phyloP scores from a whole-genome alignment of 257 asterid species.

The Hygrophila difformis region DNA sequence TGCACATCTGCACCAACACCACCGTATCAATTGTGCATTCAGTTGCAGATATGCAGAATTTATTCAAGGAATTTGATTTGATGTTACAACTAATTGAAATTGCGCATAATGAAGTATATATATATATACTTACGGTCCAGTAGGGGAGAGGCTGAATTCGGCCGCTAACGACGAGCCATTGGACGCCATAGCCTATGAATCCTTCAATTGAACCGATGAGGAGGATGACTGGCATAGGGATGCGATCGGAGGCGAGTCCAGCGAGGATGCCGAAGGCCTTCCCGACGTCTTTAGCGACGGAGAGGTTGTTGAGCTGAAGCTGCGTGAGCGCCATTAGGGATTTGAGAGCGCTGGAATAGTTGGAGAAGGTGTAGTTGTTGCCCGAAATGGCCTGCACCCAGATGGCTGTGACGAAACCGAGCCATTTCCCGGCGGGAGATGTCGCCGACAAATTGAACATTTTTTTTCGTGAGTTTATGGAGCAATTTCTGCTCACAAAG shows the following conservation, averaged over 20 bases:
- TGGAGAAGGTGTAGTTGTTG: conserved; percentile 89
- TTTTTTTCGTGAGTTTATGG: no score
- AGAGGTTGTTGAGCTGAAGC: conserved; percentile 82
- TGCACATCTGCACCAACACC: conserved; percentile 47
- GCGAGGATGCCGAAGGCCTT: conserved; percentile 92
- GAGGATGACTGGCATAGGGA: conserved; percentile 59
- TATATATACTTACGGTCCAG: conserved; percentile 48
- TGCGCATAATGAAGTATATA: background rate
- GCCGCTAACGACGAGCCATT: conserved; percentile 92
- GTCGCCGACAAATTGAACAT: conserved; percentile 36
- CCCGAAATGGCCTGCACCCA: conserved; percentile 99
- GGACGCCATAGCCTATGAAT: conserved; percentile 83
- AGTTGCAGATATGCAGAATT: background rate
- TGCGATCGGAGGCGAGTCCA: conserved; percentile 84
- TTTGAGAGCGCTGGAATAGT: conserved; percentile 82
- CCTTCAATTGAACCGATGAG: conserved; percentile 87
- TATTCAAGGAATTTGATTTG: no score
- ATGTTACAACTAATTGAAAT: background rate
- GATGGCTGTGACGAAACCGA: conserved; percentile 85
- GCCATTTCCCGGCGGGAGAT: conserved; percentile 81
- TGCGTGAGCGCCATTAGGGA: conserved; percentile 85
- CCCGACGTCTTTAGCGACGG: conserved; percentile 92
- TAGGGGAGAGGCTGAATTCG: conserved; percentile 87
- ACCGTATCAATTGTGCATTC: background rate
- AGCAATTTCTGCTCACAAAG: no score